phyloP scores from a whole-genome alignment of 2,329 filamentous ascomycete genomes.

The Diatrype stigma region DNA sequence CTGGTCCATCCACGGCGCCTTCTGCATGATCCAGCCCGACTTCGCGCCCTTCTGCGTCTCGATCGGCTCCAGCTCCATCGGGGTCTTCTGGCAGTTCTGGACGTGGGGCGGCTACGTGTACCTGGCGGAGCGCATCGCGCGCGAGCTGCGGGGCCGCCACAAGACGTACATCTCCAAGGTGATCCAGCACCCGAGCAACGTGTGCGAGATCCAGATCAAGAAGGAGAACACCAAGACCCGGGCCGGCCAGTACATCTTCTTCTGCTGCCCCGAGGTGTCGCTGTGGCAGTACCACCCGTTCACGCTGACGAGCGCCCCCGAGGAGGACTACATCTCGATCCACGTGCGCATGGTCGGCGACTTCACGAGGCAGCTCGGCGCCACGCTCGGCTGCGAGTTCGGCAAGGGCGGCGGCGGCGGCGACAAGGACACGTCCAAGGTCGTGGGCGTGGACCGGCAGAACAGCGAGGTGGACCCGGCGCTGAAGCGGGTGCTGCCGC shows the following conservation, averaged over 20 bases:
- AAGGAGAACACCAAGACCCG: constrained; percentile 80
- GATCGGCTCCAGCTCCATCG: constrained; percentile 59
- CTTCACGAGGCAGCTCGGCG: constrained; percentile 69
- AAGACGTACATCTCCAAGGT: constrained; percentile 87
- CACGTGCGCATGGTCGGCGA: constrained; percentile 81
- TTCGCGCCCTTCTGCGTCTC: constrained; percentile 73
- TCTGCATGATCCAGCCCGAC: constrained; percentile 87
- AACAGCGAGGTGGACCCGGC: constrained; percentile 62
- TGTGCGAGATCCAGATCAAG: constrained; percentile 89
- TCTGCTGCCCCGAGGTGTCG: constrained; percentile 81
- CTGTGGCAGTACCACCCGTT: constrained; percentile 89
- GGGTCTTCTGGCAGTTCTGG: constrained; percentile 89
- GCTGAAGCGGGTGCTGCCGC: constrained; percentile 68
- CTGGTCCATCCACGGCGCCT: constrained; percentile 85
- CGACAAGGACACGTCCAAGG: constrained; percentile 52
- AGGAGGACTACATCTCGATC: constrained; percentile 86
- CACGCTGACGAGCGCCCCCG: constrained; percentile 78
- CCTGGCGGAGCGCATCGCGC: constrained; percentile 71
- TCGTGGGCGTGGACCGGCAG: constrained; percentile 63
- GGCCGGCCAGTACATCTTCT: constrained; percentile 83
- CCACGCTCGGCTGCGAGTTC: constrained; percentile 71
- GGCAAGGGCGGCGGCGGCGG: constrained; percentile 44
- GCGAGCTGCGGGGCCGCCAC: constrained; percentile 75
- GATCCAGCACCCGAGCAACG: constrained; percentile 83
- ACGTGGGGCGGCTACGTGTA: constrained; percentile 80